These are phyloP conservation scores for Stagonosporopsis cucurbitacearum DNA, from an alignment of 2,329 filamentous ascomycete species.

Conservation along the genomic window DNA sequence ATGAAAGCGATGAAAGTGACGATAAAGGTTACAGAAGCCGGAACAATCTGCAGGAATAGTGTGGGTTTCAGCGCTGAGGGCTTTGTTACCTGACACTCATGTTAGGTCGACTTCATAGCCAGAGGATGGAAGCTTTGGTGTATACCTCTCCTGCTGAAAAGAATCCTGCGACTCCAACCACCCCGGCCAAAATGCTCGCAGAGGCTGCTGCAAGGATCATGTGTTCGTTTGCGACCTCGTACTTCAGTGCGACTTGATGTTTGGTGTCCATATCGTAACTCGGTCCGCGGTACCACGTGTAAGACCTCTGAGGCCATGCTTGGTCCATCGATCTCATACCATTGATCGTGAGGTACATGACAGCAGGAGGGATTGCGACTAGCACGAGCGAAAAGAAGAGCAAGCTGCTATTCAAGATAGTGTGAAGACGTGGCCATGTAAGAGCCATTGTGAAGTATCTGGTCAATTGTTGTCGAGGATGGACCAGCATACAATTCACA, in stretches of 20 bases:
- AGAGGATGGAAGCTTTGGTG: background rate
- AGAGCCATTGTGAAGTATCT: conserved; percentile 2
- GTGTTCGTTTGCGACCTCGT: conserved; percentile 3
- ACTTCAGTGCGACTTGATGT: background rate
- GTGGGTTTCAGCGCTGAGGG: background rate
- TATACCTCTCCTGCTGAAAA: background rate
- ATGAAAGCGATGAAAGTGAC: conserved; percentile 6
- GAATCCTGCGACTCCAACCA: background rate
- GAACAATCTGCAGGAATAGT: background rate
- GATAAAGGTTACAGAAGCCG: background rate
- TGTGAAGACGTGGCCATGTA: conserved; percentile 2
- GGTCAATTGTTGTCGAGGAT: too few relatives aligned
- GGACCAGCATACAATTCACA: too few relatives aligned
- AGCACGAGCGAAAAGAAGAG: conserved; percentile 13
- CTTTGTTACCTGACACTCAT: background rate
- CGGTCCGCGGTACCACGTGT: conserved; percentile 17
- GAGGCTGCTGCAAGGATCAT: conserved; percentile 7
- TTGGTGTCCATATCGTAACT: conserved; percentile 3
- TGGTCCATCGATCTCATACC: conserved; percentile 8
- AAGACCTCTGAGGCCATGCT: background rate
- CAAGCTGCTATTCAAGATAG: conserved; percentile 5
- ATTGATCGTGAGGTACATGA: conserved; percentile 10
- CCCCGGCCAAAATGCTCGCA: background rate
- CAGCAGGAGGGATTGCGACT: conserved; percentile 5
- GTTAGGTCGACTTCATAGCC: background rate